Evolutionary conservation across 2,329 filamentous ascomycete genomes (phyloP).

Genomic region (Rugonectria rugulosa): DNA sequence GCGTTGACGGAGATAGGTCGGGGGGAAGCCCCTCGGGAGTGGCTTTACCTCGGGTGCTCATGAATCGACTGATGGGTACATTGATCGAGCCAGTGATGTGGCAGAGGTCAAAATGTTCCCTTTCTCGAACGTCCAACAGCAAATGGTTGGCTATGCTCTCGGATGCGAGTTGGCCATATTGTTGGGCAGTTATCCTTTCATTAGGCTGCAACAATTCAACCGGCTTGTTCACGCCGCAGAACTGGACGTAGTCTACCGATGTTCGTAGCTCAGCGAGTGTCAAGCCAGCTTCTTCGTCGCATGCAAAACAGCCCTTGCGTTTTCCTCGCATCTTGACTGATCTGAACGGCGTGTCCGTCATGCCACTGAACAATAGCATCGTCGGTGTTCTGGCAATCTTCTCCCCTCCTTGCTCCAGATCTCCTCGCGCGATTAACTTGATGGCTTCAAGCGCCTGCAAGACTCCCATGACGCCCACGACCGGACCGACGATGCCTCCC

Average conservation of each 20-base stretch:
- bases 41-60: conserved; percentile 51
- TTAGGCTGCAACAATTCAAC: conserved; percentile 64
- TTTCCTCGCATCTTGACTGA: conserved; percentile 76
- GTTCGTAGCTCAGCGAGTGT: conserved; percentile 67
- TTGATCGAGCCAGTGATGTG: conserved; percentile 79
- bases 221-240: conserved; percentile 73
- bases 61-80: conserved; percentile 66
- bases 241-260: conserved; percentile 82
- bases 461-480: conserved; percentile 92
- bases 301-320: conserved; percentile 77
- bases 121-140: conserved; percentile 84
- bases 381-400: conserved; percentile 35
- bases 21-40: conserved; percentile 49
- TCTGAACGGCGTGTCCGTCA: conserved; percentile 65
- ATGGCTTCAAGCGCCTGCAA: conserved; percentile 90
- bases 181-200: conserved; percentile 71
- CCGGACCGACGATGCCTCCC: conserved; percentile 89
- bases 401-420: conserved; percentile 27
- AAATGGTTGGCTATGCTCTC: conserved; percentile 51
- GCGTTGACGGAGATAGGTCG: conserved; percentile 50
- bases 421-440: conserved; percentile 71
- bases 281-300: conserved; percentile 67
- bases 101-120: conserved; percentile 84
- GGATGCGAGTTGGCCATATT: conserved; percentile 57
- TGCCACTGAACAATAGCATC: conserved; percentile 59